phyloP scores from a whole-genome alignment of 768 basidiomycete genomes.

The Suillus occidentalis region DNA sequence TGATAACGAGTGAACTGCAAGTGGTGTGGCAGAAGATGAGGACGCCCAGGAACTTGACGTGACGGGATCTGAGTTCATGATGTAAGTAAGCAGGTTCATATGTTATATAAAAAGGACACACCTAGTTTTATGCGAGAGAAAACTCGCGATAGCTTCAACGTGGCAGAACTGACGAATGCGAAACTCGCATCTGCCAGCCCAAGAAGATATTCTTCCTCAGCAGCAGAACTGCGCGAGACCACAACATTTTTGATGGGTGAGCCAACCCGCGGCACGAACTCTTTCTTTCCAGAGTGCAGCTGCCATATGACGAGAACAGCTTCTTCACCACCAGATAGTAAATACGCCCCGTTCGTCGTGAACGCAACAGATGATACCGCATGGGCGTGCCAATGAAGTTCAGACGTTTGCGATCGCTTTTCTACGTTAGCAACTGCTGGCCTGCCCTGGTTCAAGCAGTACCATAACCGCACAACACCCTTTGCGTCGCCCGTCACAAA shows the following conservation, averaged over 20 bases:
- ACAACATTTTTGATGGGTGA: slow-evolving; percentile 77
- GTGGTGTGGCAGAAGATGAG: slow-evolving; percentile 50
- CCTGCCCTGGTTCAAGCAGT: slow-evolving; percentile 72
- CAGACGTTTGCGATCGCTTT: slow-evolving; percentile 80
- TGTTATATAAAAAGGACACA: slow-evolving; percentile 31
- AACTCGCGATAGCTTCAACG: slow-evolving; percentile 68
- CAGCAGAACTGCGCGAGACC: slow-evolving; percentile 47
- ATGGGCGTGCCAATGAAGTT: slow-evolving; percentile 97
- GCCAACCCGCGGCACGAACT: slow-evolving; percentile 91
- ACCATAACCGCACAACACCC: slow-evolving; percentile 89
- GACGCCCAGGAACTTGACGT: slow-evolving; percentile 36
- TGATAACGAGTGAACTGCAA: slow-evolving; percentile 73
- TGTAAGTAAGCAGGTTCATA: not conserved
- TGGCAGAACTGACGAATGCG: slow-evolving; percentile 69
- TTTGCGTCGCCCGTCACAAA: slow-evolving; percentile 92
- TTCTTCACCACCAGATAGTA: slow-evolving; percentile 94
- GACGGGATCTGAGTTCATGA: slow-evolving; percentile 35
- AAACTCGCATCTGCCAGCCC: slow-evolving; percentile 81
- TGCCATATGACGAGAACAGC: slow-evolving; percentile 98
- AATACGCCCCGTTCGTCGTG: slow-evolving; percentile 86
- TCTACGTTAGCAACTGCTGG: slow-evolving; percentile 60
- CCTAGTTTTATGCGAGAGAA: slow-evolving; percentile 80
- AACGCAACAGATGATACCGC: slow-evolving; percentile 85
- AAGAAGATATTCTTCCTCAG: slow-evolving; percentile 85
- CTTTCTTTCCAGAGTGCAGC: slow-evolving; percentile 81